These are phyloP conservation scores for Fusarium sp. DNA, from an alignment of 2,329 filamentous ascomycete species.

Conservation along the genomic window DNA sequence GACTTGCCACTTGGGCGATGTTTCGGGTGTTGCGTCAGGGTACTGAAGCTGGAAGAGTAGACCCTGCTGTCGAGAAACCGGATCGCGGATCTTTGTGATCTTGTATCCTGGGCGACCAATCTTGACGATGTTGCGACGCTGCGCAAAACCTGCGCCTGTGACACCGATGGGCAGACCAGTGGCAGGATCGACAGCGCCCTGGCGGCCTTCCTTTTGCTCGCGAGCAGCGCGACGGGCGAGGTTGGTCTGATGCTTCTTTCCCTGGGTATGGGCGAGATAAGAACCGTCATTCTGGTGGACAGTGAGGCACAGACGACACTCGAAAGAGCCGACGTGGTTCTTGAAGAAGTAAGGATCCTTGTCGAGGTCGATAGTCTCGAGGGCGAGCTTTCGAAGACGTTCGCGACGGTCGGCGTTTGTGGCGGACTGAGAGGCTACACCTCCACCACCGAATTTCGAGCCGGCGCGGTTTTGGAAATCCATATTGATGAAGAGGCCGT, in stretches of 20 bases:
- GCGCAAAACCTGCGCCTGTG: conserved; percentile 71
- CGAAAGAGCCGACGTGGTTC: conserved; percentile 98
- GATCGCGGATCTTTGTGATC: conserved; percentile 95
- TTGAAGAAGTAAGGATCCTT: conserved; percentile 99
- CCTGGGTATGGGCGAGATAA: conserved; percentile 98
- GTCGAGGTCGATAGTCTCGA: conserved; percentile 98
- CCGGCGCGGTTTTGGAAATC: conserved; percentile 92
- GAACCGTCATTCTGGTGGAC: conserved; percentile 99
- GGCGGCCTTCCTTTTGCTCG: conserved; percentile 88
- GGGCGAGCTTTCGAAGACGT: conserved; percentile 95
- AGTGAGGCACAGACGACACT: conserved; percentile 95
- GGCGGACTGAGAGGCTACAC: conserved; percentile 91
- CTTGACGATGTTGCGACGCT: conserved; percentile 89
- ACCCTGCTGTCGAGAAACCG: conserved; percentile 87
- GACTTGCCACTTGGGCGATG: conserved; percentile 87
- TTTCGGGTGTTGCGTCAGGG: conserved; percentile 83
- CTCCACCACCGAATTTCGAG: conserved; percentile 97
- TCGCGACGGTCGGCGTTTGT: conserved; percentile 98
- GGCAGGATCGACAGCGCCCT: conserved; percentile 70
- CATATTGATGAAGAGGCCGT: conserved; percentile 55
- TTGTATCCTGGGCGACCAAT: conserved; percentile 97
- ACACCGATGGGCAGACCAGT: conserved; percentile 80
- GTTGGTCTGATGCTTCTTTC: conserved; percentile 99
- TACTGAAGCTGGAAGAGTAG: conserved; percentile 97
- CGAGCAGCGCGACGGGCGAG: conserved; percentile 94